Evolutionary conservation across 2,329 filamentous ascomycete species (phyloP).

Genomic region (Eurotiales sp.): DNA sequence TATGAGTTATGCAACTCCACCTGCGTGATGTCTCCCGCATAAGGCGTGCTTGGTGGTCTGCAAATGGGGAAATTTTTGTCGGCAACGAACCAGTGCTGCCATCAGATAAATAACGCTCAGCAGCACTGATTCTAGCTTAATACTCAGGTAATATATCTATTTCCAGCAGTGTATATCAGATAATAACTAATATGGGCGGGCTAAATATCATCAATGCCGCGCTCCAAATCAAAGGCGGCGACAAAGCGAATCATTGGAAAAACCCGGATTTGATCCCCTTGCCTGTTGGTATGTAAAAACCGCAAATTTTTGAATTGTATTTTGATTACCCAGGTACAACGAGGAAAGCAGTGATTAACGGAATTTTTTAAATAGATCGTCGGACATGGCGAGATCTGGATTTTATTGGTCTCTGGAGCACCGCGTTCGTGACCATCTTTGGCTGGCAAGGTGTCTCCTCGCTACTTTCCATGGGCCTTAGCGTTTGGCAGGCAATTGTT

Average conservation of each 20-base stretch:
- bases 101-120: not conserved
- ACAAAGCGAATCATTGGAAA: not conserved
- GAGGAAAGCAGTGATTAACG: not conserved
- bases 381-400: slow-evolving; percentile 3
- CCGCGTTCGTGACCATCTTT: slow-evolving; percentile 1
- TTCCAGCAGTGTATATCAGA: too few species aligned
- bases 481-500: slow-evolving; percentile 35
- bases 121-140: too few species aligned
- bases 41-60: not conserved
- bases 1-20: too few species aligned
- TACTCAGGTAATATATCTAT: too few species aligned
- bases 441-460: slow-evolving; percentile 34
- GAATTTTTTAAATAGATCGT: not conserved
- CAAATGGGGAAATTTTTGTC: not conserved
- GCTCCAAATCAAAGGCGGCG: not conserved
- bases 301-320: not conserved
- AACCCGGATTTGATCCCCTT: not conserved
- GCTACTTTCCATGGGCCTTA: slow-evolving; percentile 36
- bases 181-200: not conserved
- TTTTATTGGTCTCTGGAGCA: slow-evolving; percentile 1
- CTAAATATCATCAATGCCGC: not conserved
- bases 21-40: not conserved
- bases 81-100: not conserved
- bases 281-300: not conserved
- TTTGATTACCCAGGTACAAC: too few species aligned